These are phyloP conservation scores for Musa balbisiana DNA, from an alignment of 202 grass and related monocot genomes.

Conservation along the genomic window DNA sequence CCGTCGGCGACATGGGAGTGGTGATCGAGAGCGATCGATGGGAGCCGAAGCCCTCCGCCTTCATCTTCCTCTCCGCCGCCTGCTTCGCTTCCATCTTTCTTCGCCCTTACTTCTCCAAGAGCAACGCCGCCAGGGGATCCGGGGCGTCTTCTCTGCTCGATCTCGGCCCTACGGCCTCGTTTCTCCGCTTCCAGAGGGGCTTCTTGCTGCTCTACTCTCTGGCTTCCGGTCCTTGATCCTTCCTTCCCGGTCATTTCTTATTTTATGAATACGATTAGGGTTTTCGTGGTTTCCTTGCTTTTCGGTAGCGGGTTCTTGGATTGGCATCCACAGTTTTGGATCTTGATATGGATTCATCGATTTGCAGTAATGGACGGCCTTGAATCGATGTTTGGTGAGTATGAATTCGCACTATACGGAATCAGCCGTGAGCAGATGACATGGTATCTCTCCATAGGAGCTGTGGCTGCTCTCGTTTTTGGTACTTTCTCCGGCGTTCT, in stretches of 20 bases:
- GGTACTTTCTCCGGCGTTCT: slow-evolving; percentile 61
- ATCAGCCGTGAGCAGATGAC: slow-evolving; percentile 62
- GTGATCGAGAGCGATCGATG: slow-evolving; percentile 80
- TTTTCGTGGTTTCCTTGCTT: background rate
- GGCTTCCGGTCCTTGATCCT: slow-evolving; percentile 33
- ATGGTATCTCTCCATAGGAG: slow-evolving; percentile 31
- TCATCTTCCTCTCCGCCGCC: slow-evolving; percentile 49
- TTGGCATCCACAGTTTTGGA: background rate
- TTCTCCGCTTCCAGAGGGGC: slow-evolving; percentile 57
- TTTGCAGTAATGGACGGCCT: slow-evolving; percentile 57
- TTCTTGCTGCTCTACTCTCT: slow-evolving; percentile 70
- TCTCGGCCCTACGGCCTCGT: slow-evolving; percentile 23
- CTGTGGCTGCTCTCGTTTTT: slow-evolving; percentile 36
- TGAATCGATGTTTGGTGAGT: slow-evolving; percentile 68
- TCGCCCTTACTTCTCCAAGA: slow-evolving; percentile 47
- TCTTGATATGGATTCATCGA: background rate
- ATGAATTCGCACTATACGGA: slow-evolving; percentile 54
- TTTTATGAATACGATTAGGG: background rate
- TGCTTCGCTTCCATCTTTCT: slow-evolving; percentile 48
- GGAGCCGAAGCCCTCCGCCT: slow-evolving; percentile 44
- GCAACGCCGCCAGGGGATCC: slow-evolving; percentile 24
- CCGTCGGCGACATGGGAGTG: slow-evolving; percentile 42
- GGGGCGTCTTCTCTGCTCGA: slow-evolving; percentile 34
- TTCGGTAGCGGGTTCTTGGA: background rate
- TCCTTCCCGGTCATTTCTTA: background rate